Percentiles rank a stretch among this genome's conserved stretches.
Conservation (phyloP, 495 filamentous ascomycete species). For the Talaromyces ruber region DNA sequence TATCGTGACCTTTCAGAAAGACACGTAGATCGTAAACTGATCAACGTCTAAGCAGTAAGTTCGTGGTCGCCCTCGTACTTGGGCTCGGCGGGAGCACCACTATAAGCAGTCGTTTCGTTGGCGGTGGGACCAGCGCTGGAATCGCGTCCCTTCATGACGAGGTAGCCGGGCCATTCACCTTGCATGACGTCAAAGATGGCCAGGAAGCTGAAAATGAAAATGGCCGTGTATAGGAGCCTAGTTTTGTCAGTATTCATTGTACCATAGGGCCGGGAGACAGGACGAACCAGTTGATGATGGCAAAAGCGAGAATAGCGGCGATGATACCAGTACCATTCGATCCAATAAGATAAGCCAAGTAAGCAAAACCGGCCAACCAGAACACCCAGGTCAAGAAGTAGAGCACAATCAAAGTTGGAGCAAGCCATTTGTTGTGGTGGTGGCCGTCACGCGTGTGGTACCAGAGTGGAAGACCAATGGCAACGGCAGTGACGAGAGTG, state of each 20-base stretch:
- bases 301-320: constrained; percentile 22
- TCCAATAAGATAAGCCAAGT: constrained; percentile 13
- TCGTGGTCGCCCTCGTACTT: constrained; percentile 5
- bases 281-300: constrained; percentile 21
- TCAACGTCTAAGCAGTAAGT: constrained; percentile 2
- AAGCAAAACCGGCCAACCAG: constrained; percentile 25
- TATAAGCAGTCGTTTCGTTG: background rate
- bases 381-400: constrained; percentile 25
- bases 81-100: constrained; percentile 4
- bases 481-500: constrained; percentile 12
- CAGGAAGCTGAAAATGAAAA: constrained; percentile 20
- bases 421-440: constrained; percentile 16
- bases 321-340: constrained; percentile 9
- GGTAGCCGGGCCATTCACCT: constrained; percentile 7
- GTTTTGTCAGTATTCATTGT: background rate
- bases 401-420: constrained; percentile 10
- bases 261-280: background rate
- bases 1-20: background rate
- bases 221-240: constrained; percentile 22
- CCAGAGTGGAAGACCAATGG: constrained; percentile 15
- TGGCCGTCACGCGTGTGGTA: constrained; percentile 9
- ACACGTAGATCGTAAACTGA: background rate
- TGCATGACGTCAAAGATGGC: constrained; percentile 20
- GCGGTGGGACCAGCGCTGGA: background rate
- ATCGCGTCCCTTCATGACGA: background rate